Evolutionary conservation across 495 filamentous ascomycete genomes (phyloP).

Genomic region (Trypethelium eluteriae): DNA sequence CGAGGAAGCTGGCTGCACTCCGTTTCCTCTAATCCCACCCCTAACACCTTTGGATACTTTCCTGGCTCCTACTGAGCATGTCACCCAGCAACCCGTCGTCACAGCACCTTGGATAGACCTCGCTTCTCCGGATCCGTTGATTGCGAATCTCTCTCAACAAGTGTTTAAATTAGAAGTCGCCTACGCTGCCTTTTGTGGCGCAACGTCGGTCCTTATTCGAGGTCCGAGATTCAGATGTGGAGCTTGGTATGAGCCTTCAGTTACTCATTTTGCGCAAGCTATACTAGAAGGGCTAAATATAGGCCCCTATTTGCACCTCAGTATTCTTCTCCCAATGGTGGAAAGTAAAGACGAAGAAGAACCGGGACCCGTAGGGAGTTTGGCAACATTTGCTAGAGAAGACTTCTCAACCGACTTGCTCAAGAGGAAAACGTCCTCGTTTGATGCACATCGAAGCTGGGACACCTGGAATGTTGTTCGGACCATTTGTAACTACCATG

Average conservation of each 20-base stretch:
- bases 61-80: slow-evolving; percentile 62
- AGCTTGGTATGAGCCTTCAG: slow-evolving; percentile 39
- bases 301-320: slow-evolving; percentile 67
- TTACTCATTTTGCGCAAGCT: slow-evolving; percentile 73
- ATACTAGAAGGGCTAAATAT: slow-evolving; percentile 69
- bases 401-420: slow-evolving; percentile 26
- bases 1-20: slow-evolving; percentile 12
- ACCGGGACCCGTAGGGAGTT: slow-evolving; percentile 48
- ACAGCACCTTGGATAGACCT: slow-evolving; percentile 86
- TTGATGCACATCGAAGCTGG: slow-evolving; percentile 50
- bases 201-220: slow-evolving; percentile 71
- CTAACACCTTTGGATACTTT: slow-evolving; percentile 66
- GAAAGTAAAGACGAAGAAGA: slow-evolving; percentile 37
- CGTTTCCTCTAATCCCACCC: slow-evolving; percentile 48
- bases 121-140: slow-evolving; percentile 69
- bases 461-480: slow-evolving; percentile 89
- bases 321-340: slow-evolving; percentile 76
- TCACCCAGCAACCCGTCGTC: slow-evolving; percentile 63
- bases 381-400: slow-evolving; percentile 50
- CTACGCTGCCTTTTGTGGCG: slow-evolving; percentile 90
- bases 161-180: slow-evolving; percentile 83
- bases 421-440: background rate
- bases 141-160: slow-evolving; percentile 76
- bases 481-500: slow-evolving; percentile 76
- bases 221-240: slow-evolving; percentile 57